phyloP scores from a whole-genome alignment of 192 early-diverging fungal genomes.

The Coemansia sp. region DNA sequence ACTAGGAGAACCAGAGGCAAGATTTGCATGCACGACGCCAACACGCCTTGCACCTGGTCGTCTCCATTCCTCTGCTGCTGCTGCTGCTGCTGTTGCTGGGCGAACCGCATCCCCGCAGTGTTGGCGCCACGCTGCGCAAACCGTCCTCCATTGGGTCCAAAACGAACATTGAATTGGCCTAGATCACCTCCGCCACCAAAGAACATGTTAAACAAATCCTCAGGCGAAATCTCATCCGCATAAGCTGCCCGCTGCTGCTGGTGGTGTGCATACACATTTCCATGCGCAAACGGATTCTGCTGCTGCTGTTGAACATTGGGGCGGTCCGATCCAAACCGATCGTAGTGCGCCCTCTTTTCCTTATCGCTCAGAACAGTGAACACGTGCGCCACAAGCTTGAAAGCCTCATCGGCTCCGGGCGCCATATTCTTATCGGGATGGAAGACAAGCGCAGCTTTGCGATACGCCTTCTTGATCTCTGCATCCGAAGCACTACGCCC shows the following conservation, averaged over 20 bases:
- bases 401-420: constrained; percentile 94
- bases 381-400: constrained; percentile 92
- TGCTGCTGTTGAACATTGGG: constrained; percentile 30
- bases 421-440: constrained; percentile 97
- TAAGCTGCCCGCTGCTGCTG: constrained; percentile 17
- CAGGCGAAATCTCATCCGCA: constrained; percentile 82
- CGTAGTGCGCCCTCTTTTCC: constrained; percentile 83
- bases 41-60: constrained; percentile 7
- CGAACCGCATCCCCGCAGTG: constrained; percentile 25
- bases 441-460: constrained; percentile 90
- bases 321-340: constrained; percentile 75
- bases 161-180: constrained; percentile 54
- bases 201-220: constrained; percentile 97
- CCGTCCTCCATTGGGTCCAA: constrained; percentile 22
- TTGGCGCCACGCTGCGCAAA: background rate
- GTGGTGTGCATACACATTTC: too few relatives aligned
- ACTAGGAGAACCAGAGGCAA: constrained; percentile 78
- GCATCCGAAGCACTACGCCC: constrained; percentile 71
- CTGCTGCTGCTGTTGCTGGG: constrained; percentile 42
- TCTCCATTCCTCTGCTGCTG: constrained; percentile 16
- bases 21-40: constrained; percentile 67
- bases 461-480: constrained; percentile 93
- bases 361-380: constrained; percentile 85
- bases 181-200: constrained; percentile 66
- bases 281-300: background rate